Base-by-base conservation (phyloP, 768 basidiomycete species). In the Agaricus subrufescens region DNA sequence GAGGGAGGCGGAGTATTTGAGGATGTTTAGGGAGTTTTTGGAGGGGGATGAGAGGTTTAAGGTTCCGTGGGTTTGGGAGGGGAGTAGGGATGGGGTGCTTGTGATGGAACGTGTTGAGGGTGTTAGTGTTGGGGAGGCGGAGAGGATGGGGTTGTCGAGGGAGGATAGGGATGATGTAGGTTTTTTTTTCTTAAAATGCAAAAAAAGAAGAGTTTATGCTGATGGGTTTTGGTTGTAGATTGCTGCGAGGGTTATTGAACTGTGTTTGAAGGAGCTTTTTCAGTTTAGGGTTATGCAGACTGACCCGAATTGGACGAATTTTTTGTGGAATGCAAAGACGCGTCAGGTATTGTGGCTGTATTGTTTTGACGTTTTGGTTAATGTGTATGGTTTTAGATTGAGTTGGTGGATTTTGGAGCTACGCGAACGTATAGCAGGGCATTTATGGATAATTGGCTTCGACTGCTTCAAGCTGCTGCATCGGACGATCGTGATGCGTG, bases 271-370 rank as follows among this genome's bases (percentile, higher is more conserved):
- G 56, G 97, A 98, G 67, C 81, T 99, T 6, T 97, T 98, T 68
- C 77, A 85, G 58, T 96, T 97, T 74, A 76, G 90, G 30, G 70
- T 88, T 43, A 98, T 99, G 97, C 97, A 98, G 69, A 99, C 96
- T 0, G 96, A 99, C 67, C 97, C 97, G 3, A 98, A 99, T 64
- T 98, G 92, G 91, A 90, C 92, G 8, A 98, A 98, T 69, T 98
- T 99, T 73, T 74, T 99, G 25, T 98, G 91, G 86, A 89, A 94
- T 68, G 63, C 76, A 0, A 57, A 72, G 2, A 84, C 84, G 1
- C 76, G 80, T 43, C 82, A 85, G 77, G 89, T 87, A 14, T 14
- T 42, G 2, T 42, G 56, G 12, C 1, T 19, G 4, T 19, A 19
- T 26, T 8, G 14, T 12, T 8, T 6, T n/a, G 11, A n/a, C 23